A percentile compares a stretch with the other conserved stretches of the same genome.
These are phyloP conservation scores for Fusarium sublunatum DNA, from an alignment of 2,329 filamentous ascomycete genomes.

Conservation along the genomic window DNA sequence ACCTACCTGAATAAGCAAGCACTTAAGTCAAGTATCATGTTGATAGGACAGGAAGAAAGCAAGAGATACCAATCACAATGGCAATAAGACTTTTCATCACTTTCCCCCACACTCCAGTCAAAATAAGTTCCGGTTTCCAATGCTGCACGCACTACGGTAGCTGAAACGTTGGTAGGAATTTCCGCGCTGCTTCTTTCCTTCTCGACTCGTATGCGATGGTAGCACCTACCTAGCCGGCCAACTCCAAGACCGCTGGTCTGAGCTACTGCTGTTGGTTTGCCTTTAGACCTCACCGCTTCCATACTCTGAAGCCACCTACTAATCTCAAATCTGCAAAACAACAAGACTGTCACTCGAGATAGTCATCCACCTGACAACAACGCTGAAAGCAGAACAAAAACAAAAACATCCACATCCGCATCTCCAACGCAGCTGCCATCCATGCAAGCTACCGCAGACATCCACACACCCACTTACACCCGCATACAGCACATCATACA, in stretches of 20 bases:
- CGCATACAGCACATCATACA: constrained; percentile 34
- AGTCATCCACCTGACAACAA: constrained; percentile 30
- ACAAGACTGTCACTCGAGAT: constrained; percentile 19
- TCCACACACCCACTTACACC: constrained; percentile 25
- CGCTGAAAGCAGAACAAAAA: constrained; percentile 10
- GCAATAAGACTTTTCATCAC: background rate
- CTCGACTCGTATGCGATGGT: background rate
- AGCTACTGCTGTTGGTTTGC: constrained; percentile 21
- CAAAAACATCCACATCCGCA: constrained; percentile 1
- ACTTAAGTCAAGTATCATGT: constrained; percentile 1
- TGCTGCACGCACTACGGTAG: background rate
- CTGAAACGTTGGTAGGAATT: constrained; percentile 3
- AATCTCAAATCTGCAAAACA: background rate
- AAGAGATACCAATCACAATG: background rate
- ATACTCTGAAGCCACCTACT: background rate
- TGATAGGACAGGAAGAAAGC: constrained; percentile 16
- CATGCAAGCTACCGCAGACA: constrained; percentile 35
- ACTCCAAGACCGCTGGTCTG: constrained; percentile 17
- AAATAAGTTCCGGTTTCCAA: too few relatives aligned
- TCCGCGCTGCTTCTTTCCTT: constrained; percentile 4
- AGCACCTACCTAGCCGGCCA: constrained; percentile 21
- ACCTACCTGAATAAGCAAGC: constrained; percentile 10
- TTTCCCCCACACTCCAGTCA: background rate
- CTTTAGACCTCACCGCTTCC: constrained; percentile 24
- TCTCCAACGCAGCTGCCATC: constrained; percentile 1